Conservation (phyloP, 768 basidiomycete genomes). For the Macrolepiota albuminosa region DNA sequence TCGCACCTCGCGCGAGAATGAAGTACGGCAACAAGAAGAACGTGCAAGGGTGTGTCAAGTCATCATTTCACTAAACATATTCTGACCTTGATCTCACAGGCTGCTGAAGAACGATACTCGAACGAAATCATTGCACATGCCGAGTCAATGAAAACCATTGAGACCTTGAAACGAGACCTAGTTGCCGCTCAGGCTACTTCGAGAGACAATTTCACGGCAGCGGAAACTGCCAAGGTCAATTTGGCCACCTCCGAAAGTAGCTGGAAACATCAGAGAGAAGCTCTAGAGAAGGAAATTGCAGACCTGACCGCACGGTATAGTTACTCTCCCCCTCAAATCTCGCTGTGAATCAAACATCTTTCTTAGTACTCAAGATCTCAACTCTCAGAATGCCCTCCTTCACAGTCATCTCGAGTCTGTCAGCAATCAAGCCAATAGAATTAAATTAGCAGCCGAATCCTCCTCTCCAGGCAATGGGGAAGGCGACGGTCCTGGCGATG, state of each 20-base stretch:
- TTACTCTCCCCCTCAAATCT: neutral
- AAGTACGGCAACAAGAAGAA: constrained; percentile 63
- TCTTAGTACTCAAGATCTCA: constrained; percentile 65
- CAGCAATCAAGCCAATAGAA: constrained; percentile 77
- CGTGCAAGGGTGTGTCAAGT: constrained; percentile 52
- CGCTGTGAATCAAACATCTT: neutral
- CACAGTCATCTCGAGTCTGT: constrained; percentile 85
- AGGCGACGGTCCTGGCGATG: constrained; percentile 41
- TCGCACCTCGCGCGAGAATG: constrained; percentile 56
- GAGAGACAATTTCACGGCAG: constrained; percentile 54
- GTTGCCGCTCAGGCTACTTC: constrained; percentile 43
- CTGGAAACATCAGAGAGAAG: constrained; percentile 76
- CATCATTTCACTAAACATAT: neutral
- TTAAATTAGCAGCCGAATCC: constrained; percentile 63
- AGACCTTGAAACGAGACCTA: constrained; percentile 61
- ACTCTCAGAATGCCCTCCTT: constrained; percentile 69
- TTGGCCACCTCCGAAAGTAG: constrained; percentile 66
- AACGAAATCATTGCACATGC: constrained; percentile 84
- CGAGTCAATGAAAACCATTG: constrained; percentile 72
- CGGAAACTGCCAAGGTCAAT: constrained; percentile 75
- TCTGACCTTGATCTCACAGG: constrained; percentile 25
- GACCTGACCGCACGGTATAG: constrained; percentile 68
- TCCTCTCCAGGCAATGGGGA: constrained; percentile 37
- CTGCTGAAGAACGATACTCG: constrained; percentile 78
- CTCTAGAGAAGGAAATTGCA: constrained; percentile 71